A percentile compares a stretch with the other conserved stretches of the same genome.
Conservation (phyloP, 257 asterid genomes). For the Catharanthus roseus region DNA sequence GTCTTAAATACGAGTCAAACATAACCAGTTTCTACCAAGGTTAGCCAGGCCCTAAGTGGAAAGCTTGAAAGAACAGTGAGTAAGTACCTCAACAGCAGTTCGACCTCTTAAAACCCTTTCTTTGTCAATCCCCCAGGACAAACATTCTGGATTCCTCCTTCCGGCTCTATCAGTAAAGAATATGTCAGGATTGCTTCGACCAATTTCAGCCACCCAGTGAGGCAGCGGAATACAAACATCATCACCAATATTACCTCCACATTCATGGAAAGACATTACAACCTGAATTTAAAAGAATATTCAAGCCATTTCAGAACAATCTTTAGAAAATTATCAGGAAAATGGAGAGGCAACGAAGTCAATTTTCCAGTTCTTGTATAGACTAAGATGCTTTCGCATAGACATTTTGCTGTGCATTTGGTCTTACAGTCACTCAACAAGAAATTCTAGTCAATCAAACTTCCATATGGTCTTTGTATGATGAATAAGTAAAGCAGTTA, state of each 20-base stretch:
- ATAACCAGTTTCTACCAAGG: neutral
- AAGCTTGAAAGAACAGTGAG: neutral
- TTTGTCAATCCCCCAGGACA: conserved; percentile 95
- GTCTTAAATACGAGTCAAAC: neutral
- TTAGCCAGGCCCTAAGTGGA: neutral
- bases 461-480: neutral
- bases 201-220: conserved; percentile 81
- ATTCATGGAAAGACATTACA: conserved; percentile 82
- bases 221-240: conserved; percentile 87
- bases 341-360: conserved; percentile 11
- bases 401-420: neutral
- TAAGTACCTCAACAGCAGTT: conserved; percentile 71
- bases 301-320: conserved; percentile 19
- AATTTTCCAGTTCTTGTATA: neutral
- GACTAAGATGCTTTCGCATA: conserved; percentile 1
- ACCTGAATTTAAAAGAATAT: conserved; percentile 45
- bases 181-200: conserved; percentile 83
- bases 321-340: conserved; percentile 2
- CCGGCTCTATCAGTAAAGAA: conserved; percentile 87
- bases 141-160: conserved; percentile 80
- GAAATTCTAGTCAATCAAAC: neutral
- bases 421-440: neutral
- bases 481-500: neutral
- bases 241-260: conserved; percentile 85
- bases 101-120: conserved; percentile 92